Percentiles rank a stretch among this genome's conserved stretches.
phyloP scores from a whole-genome alignment of 805 yeast species.

The Yarrowia porcina region DNA sequence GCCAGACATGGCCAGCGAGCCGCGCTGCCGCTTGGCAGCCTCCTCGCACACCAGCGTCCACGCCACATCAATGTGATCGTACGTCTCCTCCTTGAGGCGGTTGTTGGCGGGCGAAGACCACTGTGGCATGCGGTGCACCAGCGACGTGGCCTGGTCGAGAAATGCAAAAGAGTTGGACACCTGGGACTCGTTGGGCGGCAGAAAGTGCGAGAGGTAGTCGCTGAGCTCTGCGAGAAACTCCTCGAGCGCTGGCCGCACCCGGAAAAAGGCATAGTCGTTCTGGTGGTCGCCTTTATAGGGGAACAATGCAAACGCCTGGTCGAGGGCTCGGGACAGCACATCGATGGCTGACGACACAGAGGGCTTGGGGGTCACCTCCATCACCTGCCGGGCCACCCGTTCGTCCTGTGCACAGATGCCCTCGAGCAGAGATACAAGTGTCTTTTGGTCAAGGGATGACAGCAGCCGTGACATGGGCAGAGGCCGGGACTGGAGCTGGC shows the following conservation, averaged over 20 bases:
- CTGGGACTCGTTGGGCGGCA: constrained; percentile 66
- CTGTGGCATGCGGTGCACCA: constrained; percentile 62
- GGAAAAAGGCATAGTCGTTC: constrained; percentile 71
- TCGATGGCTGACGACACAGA: constrained; percentile 51
- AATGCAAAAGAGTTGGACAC: constrained; percentile 55
- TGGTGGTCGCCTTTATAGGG: constrained; percentile 74
- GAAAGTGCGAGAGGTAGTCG: constrained; percentile 67
- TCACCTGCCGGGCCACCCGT: constrained; percentile 52
- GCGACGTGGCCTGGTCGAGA: constrained; percentile 56
- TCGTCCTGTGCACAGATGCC: constrained; percentile 60
- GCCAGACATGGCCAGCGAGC: constrained; percentile 24
- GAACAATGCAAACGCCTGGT: constrained; percentile 46
- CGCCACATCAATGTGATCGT: constrained; percentile 18
- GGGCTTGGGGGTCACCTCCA: constrained; percentile 54
- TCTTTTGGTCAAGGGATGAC: constrained; percentile 60
- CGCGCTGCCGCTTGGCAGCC: constrained; percentile 16
- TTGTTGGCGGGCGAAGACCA: constrained; percentile 52
- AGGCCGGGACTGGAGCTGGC: constrained; percentile 38
- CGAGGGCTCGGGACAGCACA: constrained; percentile 48
- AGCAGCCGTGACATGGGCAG: constrained; percentile 63
- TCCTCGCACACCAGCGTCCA: constrained; percentile 19
- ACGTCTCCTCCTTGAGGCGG: constrained; percentile 29
- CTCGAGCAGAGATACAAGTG: constrained; percentile 52
- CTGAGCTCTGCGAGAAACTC: constrained; percentile 69
- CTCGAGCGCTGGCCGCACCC: constrained; percentile 64